A percentile compares a stretch with the other conserved stretches of the same genome.
phyloP scores from a whole-genome alignment of 139 green algal genomes.

The Chlorella sp. region DNA sequence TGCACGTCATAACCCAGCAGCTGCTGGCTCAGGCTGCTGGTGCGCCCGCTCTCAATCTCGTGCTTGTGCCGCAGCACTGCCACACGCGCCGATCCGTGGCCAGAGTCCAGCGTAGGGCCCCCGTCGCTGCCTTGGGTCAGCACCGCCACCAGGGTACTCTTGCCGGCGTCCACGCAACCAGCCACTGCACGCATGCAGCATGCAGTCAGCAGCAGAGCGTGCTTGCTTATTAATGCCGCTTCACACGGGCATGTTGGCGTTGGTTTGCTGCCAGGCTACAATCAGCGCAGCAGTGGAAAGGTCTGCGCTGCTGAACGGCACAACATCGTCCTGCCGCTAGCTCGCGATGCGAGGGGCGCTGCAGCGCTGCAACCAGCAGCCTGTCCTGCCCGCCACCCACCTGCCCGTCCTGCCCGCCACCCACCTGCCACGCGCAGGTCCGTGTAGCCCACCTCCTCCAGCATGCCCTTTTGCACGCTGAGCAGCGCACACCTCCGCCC shows the following conservation, averaged over 20 bases:
- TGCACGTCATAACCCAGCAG: slow-evolving; percentile 65
- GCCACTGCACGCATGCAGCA: slow-evolving; percentile 52
- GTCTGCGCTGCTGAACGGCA: too few relatives aligned
- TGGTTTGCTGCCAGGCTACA: too few relatives aligned
- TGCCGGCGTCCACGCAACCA: slow-evolving; percentile 68
- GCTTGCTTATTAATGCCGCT: too few relatives aligned
- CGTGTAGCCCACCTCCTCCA: slow-evolving; percentile 29
- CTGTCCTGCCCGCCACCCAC: too few relatives aligned
- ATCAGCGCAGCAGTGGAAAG: too few relatives aligned
- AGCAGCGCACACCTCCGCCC: slow-evolving; percentile 49
- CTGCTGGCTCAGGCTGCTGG: slow-evolving; percentile 46
- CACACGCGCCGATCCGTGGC: slow-evolving; percentile 61
- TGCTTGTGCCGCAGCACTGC: slow-evolving; percentile 79
- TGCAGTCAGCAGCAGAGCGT: too few relatives aligned
- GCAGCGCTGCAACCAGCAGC: too few relatives aligned
- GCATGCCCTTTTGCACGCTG: slow-evolving; percentile 32
- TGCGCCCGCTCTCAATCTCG: slow-evolving; percentile 79
- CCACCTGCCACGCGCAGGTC: slow-evolving; percentile 53
- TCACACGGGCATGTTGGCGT: too few relatives aligned
- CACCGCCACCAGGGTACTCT: slow-evolving; percentile 74
- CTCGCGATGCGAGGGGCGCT: too few relatives aligned
- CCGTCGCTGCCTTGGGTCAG: slow-evolving; percentile 67
- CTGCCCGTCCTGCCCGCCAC: too few relatives aligned
- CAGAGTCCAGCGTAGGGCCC: slow-evolving; percentile 69
- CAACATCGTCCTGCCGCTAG: too few relatives aligned